Evolutionary conservation across 2,329 filamentous ascomycete species (phyloP).

Genomic region (Sporothrix schenckii): DNA sequence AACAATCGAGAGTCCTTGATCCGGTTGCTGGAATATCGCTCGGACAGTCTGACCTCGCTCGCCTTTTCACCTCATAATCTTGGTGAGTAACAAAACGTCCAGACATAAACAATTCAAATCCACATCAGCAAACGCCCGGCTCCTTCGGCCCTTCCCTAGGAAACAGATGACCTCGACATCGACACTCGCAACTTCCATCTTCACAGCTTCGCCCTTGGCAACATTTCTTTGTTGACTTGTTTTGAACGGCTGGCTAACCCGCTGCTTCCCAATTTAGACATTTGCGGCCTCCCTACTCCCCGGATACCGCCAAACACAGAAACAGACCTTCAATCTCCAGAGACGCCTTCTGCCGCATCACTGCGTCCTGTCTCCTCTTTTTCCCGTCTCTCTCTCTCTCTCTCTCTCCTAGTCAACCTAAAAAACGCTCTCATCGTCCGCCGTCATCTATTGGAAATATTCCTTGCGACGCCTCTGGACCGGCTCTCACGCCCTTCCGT

Average conservation of each 20-base stretch:
- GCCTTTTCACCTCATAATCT: conserved; percentile 4
- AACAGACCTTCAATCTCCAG: conserved; percentile 13
- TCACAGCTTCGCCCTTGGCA: not conserved
- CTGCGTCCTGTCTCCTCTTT: conserved; percentile 20
- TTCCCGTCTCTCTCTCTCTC: not conserved
- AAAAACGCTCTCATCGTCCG: not conserved
- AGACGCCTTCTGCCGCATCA: not conserved
- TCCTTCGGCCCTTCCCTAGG: not conserved
- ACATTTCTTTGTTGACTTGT: not conserved
- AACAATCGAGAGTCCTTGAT: conserved; percentile 29
- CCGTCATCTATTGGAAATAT: conserved; percentile 18
- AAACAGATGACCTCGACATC: not conserved
- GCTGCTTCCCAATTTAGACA: conserved; percentile 17
- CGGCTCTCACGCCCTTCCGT: conserved; percentile 12
- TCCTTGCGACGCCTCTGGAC: not conserved
- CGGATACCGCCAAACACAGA: not conserved
- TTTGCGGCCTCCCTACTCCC: not conserved
- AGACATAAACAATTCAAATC: not conserved
- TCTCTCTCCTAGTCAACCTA: conserved; percentile 15
- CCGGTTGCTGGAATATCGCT: conserved; percentile 44
- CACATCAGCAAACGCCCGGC: not conserved
- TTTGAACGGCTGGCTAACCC: conserved; percentile 19
- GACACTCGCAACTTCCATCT: not conserved
- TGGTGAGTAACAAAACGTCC: conserved; percentile 14
- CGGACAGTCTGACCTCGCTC: conserved; percentile 34